Evolutionary conservation across 768 basidiomycete genomes (phyloP), one percentile per base, ranked within the genome.

Genomic region (Pisolithus marmoratus): DNA sequence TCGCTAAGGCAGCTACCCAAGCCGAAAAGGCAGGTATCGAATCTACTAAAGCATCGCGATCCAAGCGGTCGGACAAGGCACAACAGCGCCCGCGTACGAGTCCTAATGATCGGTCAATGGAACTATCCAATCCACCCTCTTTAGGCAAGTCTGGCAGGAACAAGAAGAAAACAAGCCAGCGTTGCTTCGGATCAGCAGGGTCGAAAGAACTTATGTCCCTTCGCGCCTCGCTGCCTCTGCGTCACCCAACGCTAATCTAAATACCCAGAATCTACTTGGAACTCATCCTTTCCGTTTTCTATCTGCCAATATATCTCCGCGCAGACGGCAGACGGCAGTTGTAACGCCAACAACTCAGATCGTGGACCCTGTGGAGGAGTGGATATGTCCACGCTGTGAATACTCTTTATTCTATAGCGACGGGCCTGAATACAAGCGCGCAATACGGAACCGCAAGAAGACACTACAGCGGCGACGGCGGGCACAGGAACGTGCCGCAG

Each of bases 181-280:
- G 87, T 96, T 66, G 92, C 91, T 42, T 88, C 90, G 48, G 96
- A 98, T 64, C 94, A 92, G 3, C 95, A 98, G 70, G 94, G 96
- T 71, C 77, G 94, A 52, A 79, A 87, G 63, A 97, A 97, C 73
- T n/a, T 98, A 94, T 71, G 82, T 94, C 41, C 90, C 92, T 15
- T 93, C 91, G 41, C 78, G 90, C 15, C 71, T 91, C 48, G 85
- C 90, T 4, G 66, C 75, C 59, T 71, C 78, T 11, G 74, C 69
- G 31, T 68, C 68, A 46, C 60, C 65, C 43, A 71, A 75, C 54
- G 62, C 69, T 46, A 68, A 63, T 40, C 67, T 70, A 52, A 74
- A 70, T 46, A 66, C 74, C 56, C 80, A 75, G 59, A 76, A 74
- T 60, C 66, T 69, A 49, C 67, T 89, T 47, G 78, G 81, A 46